Base-by-base conservation (phyloP, 179 eudicot species). In the Actinidia chinensis region DNA sequence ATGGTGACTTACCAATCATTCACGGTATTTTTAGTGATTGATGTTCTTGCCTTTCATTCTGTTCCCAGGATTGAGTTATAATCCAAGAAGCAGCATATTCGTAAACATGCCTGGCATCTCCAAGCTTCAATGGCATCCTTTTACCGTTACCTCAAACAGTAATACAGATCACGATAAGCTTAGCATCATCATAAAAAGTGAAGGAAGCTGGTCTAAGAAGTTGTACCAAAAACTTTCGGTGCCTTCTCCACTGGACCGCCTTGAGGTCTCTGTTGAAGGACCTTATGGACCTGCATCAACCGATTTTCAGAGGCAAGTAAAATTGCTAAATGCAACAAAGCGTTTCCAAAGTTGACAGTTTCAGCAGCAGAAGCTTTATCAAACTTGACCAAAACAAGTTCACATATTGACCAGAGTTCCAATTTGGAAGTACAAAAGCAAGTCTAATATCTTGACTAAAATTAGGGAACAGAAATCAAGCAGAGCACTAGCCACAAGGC, bases 111-210 rank as follows among this genome's bases (percentile, higher is more conserved):
- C 94, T 2, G 84, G 82, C 66, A 79, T 94, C 64, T 94, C 94
- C 13, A 90, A 83, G 83, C 55, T 90, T 61, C 93, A 94, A 55
- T 93, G 94, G 97, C 97, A 94, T 70, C 97, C 98, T 56, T 94
- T 90, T 58, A 90, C 97, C 1, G 79, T 94, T 18, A 89, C 80
- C 66, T 94, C 97, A 70, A 90, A 78, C 79, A 83, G 88, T 48
- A 89, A 83, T 60, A 64, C 86, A 79, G 92, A 90, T 51, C 81
- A 85, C 1, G 90, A 91, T 36, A 90, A 63, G 69, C 85, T 91
- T 0, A 91, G 93, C 52, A 82, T 90, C 17, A 79, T 86, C 56
- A 80, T 91, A 69, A 92, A 90, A 76, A 74, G 77, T 67, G 88
- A 84, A 80, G 98, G 97, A 76, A 88, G 82, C 44, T 94, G 97